These are phyloP conservation scores for Phytopythium kandeliae DNA, from an alignment of 352 stramenopile species.

Conservation along the genomic window DNA sequence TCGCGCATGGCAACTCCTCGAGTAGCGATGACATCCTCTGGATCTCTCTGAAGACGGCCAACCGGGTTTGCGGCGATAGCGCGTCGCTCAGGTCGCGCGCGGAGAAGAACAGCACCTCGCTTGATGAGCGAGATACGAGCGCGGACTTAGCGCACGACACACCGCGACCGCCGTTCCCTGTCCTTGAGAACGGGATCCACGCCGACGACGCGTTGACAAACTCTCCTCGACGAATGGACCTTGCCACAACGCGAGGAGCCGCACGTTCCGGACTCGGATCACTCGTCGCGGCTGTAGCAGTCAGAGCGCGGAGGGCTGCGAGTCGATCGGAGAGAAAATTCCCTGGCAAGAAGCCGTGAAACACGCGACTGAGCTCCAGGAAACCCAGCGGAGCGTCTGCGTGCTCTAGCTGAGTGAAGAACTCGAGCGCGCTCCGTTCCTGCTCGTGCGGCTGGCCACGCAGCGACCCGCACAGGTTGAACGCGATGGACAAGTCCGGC, in stretches of 20 bases:
- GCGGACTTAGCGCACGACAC: constrained; percentile 40
- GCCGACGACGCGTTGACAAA: constrained; percentile 50
- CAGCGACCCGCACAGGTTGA: constrained; percentile 42
- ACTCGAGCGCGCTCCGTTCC: constrained; percentile 24
- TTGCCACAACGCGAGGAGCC: constrained; percentile 9
- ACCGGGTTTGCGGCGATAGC: constrained; percentile 29
- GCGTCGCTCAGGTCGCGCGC: constrained; percentile 24
- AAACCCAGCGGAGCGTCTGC: constrained; percentile 42
- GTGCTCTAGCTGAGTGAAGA: constrained; percentile 55
- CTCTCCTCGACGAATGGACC: constrained; percentile 27
- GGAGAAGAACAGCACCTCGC: constrained; percentile 50
- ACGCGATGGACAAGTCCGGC: constrained; percentile 40
- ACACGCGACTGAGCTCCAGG: constrained; percentile 29
- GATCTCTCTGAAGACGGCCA: constrained; percentile 31
- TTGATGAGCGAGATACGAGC: constrained; percentile 29
- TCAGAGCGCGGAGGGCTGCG: constrained; percentile 2
- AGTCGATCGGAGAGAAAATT: constrained; percentile 23
- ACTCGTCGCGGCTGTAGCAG: constrained; percentile 1
- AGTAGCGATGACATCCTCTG: constrained; percentile 9
- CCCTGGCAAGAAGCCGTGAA: constrained; percentile 48
- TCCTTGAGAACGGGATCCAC: constrained; percentile 39
- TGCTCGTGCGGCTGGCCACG: constrained; percentile 13
- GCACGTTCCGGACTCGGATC: not conserved
- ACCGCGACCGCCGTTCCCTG: constrained; percentile 11
- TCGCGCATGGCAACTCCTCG: not conserved